Evolutionary conservation across 2,329 filamentous ascomycete genomes (phyloP), one percentile per base, ranked within the genome.

Genomic region (Neurospora sp.): DNA sequence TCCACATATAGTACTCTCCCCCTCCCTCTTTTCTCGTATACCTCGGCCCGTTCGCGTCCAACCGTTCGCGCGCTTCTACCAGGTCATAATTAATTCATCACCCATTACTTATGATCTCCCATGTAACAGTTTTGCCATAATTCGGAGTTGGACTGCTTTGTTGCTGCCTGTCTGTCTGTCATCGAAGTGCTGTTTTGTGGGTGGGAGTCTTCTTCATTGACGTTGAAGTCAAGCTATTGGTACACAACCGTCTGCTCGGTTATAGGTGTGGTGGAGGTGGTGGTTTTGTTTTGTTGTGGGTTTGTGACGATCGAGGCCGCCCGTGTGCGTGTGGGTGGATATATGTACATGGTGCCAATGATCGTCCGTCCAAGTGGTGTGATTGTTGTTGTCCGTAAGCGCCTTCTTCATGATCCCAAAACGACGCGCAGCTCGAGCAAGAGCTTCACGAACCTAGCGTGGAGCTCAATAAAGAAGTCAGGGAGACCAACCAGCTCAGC

Each of bases 391-490:
- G 3, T 33, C 15, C n/a, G 9, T 42, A 67, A 52, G 15, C 33
- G 19, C 5, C 33, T 33, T 17, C 52, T 33, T 58, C 23, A 87
- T 10, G 84, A 83, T 72, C 82, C 86, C 62, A 88, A 77, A 33
- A 84, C 83, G 13, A 87, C 83, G 17, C 85, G 84, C 38, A 89
- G 81, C 77, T 90, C 87, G 17, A 89, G 81, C 68, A 91, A 79
- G 52, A 91, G 80, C 75, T 85, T 83, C 36, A 91, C 89, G 76
- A 91, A 91, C 72, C 84, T 83, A 46, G 84, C 81, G 77, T 91
- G 89, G 71, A 91, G 79, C 79, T 90, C 86, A 70, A 91, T 86
- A 74, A 91, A 91, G 75, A 91, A 89, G 76, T 91, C 89, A 4
- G 89, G 88, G 74, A 87, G 81, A 23, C 89, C 89, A 38, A 90